Evolutionary conservation across 2,329 filamentous ascomycete species (phyloP).

Genomic region (Aspergillus brunneoviolaceus): DNA sequence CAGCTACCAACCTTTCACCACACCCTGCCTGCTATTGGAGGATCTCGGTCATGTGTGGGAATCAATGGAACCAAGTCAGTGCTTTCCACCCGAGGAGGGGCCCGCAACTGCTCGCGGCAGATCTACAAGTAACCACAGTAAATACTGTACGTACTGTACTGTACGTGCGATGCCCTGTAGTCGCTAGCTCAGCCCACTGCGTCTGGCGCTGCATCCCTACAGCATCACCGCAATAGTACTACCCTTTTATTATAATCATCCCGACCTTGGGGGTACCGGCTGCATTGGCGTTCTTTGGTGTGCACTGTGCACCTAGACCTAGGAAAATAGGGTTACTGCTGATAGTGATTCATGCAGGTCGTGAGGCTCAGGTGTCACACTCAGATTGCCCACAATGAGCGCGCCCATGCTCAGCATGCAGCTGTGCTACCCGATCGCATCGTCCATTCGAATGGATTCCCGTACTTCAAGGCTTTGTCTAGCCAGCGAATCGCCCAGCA

Average conservation of each 20-base stretch:
- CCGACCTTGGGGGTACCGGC: slow-evolving; percentile 2
- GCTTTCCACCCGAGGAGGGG: no score
- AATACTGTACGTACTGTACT: no score
- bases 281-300: slow-evolving; percentile 10
- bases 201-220: no score
- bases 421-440: not conserved
- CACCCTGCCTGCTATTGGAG: not conserved
- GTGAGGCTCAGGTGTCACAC: not conserved
- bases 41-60: not conserved
- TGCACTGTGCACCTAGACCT: not conserved
- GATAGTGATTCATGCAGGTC: not conserved
- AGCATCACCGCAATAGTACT: not conserved
- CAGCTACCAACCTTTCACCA: not conserved
- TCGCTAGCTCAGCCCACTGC: not conserved
- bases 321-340: not conserved
- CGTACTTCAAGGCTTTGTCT: no score
- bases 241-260: not conserved
- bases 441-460: not conserved
- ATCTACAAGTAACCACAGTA: not conserved
- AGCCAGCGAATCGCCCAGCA: not conserved
- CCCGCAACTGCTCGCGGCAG: not conserved
- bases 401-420: not conserved
- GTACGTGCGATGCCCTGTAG: not conserved
- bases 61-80: not conserved
- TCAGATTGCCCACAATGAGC: no score